Evolutionary conservation across 192 early-diverging fungal genomes (phyloP).

Genomic region (Coemansia sp.): DNA sequence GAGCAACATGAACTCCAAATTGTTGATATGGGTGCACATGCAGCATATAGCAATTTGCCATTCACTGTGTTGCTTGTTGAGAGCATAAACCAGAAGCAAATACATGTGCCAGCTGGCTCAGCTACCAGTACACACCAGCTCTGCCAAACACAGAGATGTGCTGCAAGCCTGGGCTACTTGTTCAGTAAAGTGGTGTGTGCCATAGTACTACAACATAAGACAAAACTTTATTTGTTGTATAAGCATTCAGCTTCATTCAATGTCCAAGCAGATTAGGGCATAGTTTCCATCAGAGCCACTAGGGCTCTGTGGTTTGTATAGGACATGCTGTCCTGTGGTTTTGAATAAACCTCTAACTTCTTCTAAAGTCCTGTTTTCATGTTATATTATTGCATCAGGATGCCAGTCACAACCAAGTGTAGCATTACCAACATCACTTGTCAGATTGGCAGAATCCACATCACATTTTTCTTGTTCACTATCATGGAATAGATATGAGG

Average conservation of each 20-base stretch:
- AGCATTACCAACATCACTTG: constrained; percentile 76
- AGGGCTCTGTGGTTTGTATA: too few relatives aligned
- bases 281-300: too few relatives aligned
- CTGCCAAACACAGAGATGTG: constrained; percentile 54
- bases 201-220: constrained; percentile 74
- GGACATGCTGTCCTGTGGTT: too few relatives aligned
- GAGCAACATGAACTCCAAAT: constrained; percentile 62
- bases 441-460: constrained; percentile 6
- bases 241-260: too few relatives aligned
- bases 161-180: constrained; percentile 62
- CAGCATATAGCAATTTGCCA: constrained; percentile 53
- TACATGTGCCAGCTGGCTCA: constrained; percentile 35
- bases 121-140: constrained; percentile 30
- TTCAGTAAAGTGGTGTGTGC: constrained; percentile 57
- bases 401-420: constrained; percentile 77
- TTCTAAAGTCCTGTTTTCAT: too few relatives aligned
- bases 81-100: constrained; percentile 78
- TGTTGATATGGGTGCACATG: constrained; percentile 44
- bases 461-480: neutral
- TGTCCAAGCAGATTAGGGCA: too few relatives aligned
- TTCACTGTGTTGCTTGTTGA: neutral
- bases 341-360: too few relatives aligned
- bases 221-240: constrained; percentile 62
- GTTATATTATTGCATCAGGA: constrained; percentile 57
- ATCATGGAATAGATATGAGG: constrained; percentile 56